Percentiles rank a stretch among this genome's conserved stretches.
These are phyloP conservation scores for Helotiales sp. DNA, from an alignment of 2,329 filamentous ascomycete species.

Conservation along the genomic window DNA sequence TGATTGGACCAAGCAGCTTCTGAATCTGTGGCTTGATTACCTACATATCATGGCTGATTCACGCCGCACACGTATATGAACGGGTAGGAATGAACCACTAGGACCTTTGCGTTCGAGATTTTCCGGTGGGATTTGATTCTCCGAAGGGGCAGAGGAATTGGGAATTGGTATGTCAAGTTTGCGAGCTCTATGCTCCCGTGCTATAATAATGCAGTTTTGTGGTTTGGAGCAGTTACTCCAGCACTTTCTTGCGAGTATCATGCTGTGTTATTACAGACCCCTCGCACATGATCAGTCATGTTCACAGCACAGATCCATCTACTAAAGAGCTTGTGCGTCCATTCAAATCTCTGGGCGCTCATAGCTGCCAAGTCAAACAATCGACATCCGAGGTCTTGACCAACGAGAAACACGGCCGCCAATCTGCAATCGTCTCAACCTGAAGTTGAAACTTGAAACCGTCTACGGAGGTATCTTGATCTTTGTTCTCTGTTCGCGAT, in stretches of 20 bases:
- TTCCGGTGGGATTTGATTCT: neutral
- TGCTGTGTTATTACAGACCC: too few relatives aligned
- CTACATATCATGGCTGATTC: neutral
- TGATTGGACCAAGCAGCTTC: neutral
- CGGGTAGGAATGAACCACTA: too few relatives aligned
- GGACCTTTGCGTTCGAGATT: neutral
- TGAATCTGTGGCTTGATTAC: neutral
- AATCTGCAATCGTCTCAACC: neutral
- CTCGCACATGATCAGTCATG: conserved; percentile 1
- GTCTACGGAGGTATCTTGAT: neutral
- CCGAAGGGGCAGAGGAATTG: neutral
- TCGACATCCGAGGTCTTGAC: neutral
- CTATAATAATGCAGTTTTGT: neutral
- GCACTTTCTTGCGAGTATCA: too few relatives aligned
- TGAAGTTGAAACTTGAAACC: neutral
- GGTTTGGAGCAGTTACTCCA: neutral
- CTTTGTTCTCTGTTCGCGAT: neutral
- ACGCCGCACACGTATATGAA: neutral
- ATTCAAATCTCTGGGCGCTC: neutral
- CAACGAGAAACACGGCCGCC: neutral
- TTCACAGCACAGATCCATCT: conserved; percentile 2
- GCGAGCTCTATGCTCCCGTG: neutral
- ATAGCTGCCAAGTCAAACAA: conserved; percentile 27
- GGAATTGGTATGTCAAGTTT: neutral
- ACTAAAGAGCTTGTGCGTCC: neutral